A percentile compares a stretch with the other conserved stretches of the same genome.
phyloP scores from a whole-genome alignment of 1,284 basidiomycete species.

The Sanghuangporus sanghuang region DNA sequence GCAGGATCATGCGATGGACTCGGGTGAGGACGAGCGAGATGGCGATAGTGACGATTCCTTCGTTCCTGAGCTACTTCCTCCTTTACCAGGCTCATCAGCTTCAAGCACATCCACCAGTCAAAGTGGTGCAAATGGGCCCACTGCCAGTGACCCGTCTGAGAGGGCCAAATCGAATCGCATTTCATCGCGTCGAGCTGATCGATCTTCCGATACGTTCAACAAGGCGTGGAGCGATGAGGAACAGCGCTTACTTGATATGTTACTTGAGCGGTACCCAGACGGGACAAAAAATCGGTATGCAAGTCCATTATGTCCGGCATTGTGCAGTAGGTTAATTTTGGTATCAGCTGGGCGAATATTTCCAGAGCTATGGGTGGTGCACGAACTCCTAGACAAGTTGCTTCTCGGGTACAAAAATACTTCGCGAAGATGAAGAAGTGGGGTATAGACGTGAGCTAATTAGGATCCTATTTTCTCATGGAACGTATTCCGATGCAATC shows the following conservation, averaged over 20 bases:
- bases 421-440: constrained; percentile 75
- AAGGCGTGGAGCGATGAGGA: constrained; percentile 70
- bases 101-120: neutral
- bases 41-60: constrained; percentile 1
- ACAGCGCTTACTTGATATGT: constrained; percentile 65
- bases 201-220: constrained; percentile 66
- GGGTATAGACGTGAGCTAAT: constrained; percentile 37
- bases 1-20: neutral
- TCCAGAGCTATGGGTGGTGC: constrained; percentile 71
- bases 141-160: neutral
- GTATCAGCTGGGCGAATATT: constrained; percentile 67
- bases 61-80: neutral
- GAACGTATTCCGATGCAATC: no score
- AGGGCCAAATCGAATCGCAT: neutral
- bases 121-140: neutral
- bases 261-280: constrained; percentile 69
- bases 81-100: neutral
- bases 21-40: neutral
- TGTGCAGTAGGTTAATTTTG: neutral
- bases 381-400: constrained; percentile 75
- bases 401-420: constrained; percentile 80
- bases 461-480: neutral
- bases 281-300: constrained; percentile 68
- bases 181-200: constrained; percentile 10
- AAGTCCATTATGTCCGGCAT: neutral